A percentile compares a stretch with the other conserved stretches of the same genome.
Conservation (phyloP, 306 rosid species). For the Lotus japonicus region DNA sequence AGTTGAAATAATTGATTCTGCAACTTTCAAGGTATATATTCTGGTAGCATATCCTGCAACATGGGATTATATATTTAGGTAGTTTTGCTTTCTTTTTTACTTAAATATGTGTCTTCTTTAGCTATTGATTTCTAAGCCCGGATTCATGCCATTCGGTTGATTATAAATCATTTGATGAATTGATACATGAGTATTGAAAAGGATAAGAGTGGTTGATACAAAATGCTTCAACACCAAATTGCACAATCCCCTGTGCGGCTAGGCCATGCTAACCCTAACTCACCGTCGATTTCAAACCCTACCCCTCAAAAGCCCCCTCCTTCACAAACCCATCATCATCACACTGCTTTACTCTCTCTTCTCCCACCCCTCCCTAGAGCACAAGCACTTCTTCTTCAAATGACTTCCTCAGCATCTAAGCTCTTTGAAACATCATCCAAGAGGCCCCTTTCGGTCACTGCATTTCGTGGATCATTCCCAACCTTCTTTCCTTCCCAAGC, state of each 20-base stretch:
- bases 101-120: too few species aligned
- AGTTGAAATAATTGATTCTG: too few species aligned
- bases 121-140: too few species aligned
- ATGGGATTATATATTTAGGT: too few species aligned
- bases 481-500: slow-evolving; percentile 62
- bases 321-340: slow-evolving; percentile 33
- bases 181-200: neutral
- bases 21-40: too few species aligned
- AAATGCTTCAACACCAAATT: slow-evolving; percentile 74
- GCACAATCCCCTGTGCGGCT: slow-evolving; percentile 85
- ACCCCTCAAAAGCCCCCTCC: slow-evolving; percentile 65
- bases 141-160: too few species aligned
- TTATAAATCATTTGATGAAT: too few species aligned
- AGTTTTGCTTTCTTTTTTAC: too few species aligned
- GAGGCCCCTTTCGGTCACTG: slow-evolving; percentile 58
- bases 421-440: slow-evolving; percentile 76
- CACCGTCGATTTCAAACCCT: slow-evolving; percentile 65
- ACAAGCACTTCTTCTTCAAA: slow-evolving; percentile 76
- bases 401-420: slow-evolving; percentile 68
- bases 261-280: slow-evolving; percentile 72
- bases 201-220: neutral
- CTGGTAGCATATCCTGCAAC: too few species aligned
- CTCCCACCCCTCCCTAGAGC: slow-evolving; percentile 90
- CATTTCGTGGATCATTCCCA: slow-evolving; percentile 74
- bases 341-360: slow-evolving; percentile 59